Evolutionary conservation across 2,329 filamentous ascomycete species (phyloP), one percentile per base, ranked within the genome.

Genomic region (Falciphora oryzae): DNA sequence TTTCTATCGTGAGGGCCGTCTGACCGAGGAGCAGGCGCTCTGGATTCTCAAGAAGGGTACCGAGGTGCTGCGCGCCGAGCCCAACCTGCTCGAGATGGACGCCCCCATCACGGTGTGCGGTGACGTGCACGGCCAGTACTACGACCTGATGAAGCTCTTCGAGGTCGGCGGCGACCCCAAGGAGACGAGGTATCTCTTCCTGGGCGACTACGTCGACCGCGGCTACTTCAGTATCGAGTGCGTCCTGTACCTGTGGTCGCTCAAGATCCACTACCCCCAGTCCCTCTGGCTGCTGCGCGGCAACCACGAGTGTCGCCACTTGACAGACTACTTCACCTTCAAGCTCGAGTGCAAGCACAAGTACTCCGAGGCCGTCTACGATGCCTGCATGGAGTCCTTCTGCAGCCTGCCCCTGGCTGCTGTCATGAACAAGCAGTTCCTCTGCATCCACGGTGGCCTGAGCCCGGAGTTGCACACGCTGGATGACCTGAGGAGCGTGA

Each of bases 281-380:
- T 94, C 92, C 27, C 87, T 99, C 65, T 99, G 95, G 95, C 84
- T 99, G 71, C 86, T 99, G 70, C 91, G 95, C 73, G 95, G 95
- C 70, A 99, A 99, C 79, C 95, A 99, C 80, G 95, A 99, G 80
- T 99, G 95, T 78, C 90, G 95, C 73, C 95, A 99, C 81, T 85
- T 99, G 84, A 99, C 95, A 65, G 95, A 99, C 76, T 99, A 99
- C 84, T 99, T 99, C 80, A 99, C 95, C 67, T 99, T 99, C 84
- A 98, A 99, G 84, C 88, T 99, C 65, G 95, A 99, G 78, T 99
- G 95, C 85, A 97, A 97, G 82, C 95, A 99, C 86, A 99, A 99
- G 79, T 99, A 99, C 80, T 97, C 92, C 44, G 95, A 98, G 80
- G 86, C 86, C 68, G 86, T 99, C 66, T 99, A 99, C 76, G 94